Evolutionary conservation across 1,284 basidiomycete species (phyloP), one percentile per base, ranked within the genome.

Genomic region (Singerocomus rubriflavus): DNA sequence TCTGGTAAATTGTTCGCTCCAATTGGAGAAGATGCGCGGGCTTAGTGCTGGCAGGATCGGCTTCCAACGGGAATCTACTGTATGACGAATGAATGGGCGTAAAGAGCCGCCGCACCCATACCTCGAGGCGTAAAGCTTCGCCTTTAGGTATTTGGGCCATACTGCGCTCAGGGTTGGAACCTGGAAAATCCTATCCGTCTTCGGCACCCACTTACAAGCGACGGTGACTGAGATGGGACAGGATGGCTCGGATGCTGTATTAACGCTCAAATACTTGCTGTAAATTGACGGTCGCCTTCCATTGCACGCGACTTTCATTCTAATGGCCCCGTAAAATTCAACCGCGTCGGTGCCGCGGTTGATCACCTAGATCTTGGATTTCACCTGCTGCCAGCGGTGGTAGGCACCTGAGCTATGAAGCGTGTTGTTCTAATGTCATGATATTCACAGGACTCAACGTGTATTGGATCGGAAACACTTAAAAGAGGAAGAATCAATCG

Each of bases 111-210:
- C 66, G 61, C 68, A 67, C 67, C 49, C 35, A 67, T 60, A 57
- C 65, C 65, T 68, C 65, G 65, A 70, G 65, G 65, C 67, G 31
- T 14, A 52, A 57, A 55, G 37, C 47, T 60, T 69, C 55, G 36
- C 61, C 43, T 46, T 70, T 67, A 66, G 67, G 67, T 69, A 66
- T 53, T 63, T 44, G 37, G 46, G 49, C n/a, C 34, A 42, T 54
- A 60, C 63, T 68, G 57, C 64, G 58, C 46, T 62, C 65, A 70
- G 63, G 68, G 64, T 65, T 68, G 68, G 38, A 55, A 48, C 62
- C 56, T 63, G 64, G 68, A 40, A 60, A 50, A 43, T 51, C 54
- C 51, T 65, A 58, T 52, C 49, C 46, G 44, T 48, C 32, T 42
- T 48, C 48, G 50, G 40, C 48, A 47, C 45, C 37, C 46, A 58